These are phyloP conservation scores for Geranomyces michiganensis DNA, from an alignment of 192 early-diverging fungal genomes.

Conservation along the genomic window DNA sequence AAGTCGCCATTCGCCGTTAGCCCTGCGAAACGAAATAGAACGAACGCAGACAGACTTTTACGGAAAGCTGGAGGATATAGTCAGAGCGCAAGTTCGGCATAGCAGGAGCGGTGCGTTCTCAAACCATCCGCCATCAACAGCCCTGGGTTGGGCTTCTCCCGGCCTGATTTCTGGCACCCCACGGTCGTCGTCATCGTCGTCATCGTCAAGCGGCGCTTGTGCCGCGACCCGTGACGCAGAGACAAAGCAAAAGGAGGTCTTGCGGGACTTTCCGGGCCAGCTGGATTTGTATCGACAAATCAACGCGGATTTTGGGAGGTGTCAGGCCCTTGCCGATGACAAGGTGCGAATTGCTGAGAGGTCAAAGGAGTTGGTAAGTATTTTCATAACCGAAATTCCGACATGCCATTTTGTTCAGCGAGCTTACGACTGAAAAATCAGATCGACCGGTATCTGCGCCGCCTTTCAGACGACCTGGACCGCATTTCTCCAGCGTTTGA, in stretches of 20 bases:
- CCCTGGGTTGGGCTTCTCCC: no score
- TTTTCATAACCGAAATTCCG: no score
- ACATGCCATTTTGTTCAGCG: no score
- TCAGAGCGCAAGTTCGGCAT: conserved; percentile 4
- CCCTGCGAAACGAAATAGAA: conserved; percentile 13
- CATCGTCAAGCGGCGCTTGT: no score
- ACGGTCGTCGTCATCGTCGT: no score
- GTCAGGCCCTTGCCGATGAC: conserved; percentile 22
- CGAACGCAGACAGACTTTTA: conserved; percentile 14
- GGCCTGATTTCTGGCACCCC: no score
- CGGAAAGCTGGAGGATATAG: conserved; percentile 25
- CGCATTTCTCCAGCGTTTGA: background rate
- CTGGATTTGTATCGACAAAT: conserved; percentile 16
- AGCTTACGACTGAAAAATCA: no score
- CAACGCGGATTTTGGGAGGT: conserved; percentile 6
- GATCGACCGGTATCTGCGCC: conserved; percentile 16
- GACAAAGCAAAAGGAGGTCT: background rate
- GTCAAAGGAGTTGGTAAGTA: conserved; percentile 16
- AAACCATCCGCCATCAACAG: no score
- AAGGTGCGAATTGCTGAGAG: conserved; percentile 20
- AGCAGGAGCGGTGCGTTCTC: no score
- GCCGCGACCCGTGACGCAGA: no score
- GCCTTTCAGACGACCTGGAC: conserved; percentile 17
- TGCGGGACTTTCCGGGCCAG: conserved; percentile 25
- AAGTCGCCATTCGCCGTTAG: no score